Base-by-base conservation (phyloP, 139 green algal genomes). In the Pycnococcus provasolii region DNA sequence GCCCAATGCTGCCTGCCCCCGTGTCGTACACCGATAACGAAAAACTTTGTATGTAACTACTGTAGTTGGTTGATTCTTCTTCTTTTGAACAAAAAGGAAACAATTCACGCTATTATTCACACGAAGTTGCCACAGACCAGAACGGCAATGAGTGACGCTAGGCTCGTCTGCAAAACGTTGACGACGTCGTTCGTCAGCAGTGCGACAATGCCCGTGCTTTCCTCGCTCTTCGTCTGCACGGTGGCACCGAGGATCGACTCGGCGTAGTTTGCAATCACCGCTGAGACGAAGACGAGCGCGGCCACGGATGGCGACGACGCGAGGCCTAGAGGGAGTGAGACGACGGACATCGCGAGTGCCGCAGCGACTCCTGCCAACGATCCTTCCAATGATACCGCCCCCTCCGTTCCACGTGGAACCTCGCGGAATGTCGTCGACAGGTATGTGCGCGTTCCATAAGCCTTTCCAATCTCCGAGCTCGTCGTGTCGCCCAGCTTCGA, bases 401-500 rank as follows among this genome's bases (percentile, higher is more conserved):
- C 92, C 67, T 98, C 92, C 1, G 92, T 98, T 13, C 92, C 92
- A 5, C 90, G 79, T 1, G 90, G 88, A 47, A 97, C 92, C 0
- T 62, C 26, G 37, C 45, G 6, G 11, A 80, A 48, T 6, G 73
- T 78, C 37, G 75, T 79, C 8, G 66, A 61, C 66, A 81, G 70
- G 69, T 79, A 81, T 40, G 92, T 96, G 1, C 87, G 96, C 46
- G 85, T 85, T 2, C 92, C 92, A 64, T 95, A 97, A 2, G 69
- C 89, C 82, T 98, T 98, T 42, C 92, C 92, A 5, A 98, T 79
- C 73, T 98, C 92, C 26, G 82, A 92, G 3, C 87, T 91, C 3
- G 89, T 84, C 15, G 92, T 98, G 78, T 98, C 92, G 0, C 84
- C 88, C 2, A 98, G 80, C 75, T 97, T 97, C 11, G 11, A 13